A percentile compares a stretch with the other conserved stretches of the same genome.
Conservation (phyloP, 164 flowering plant species). For the Brasenia schreberi region DNA sequence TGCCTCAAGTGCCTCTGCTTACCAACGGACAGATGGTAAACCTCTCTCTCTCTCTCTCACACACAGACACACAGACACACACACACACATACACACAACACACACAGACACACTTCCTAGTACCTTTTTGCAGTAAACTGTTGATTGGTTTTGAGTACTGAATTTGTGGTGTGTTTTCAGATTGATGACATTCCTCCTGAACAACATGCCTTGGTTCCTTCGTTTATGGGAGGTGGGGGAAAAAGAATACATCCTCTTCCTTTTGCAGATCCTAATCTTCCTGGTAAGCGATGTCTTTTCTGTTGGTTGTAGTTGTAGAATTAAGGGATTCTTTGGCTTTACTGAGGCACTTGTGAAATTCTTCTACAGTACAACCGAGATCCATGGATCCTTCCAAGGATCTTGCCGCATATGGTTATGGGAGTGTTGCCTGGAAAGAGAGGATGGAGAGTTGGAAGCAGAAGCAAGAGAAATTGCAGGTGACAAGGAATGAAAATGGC, state of each 20-base stretch:
- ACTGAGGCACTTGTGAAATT: not conserved
- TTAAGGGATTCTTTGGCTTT: not conserved
- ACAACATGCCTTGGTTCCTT: conserved; percentile 41
- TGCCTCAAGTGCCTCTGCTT: conserved; percentile 56
- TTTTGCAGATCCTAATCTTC: conserved; percentile 30
- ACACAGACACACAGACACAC: too few species aligned
- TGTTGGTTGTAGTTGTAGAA: not conserved
- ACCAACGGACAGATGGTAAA: conserved; percentile 77
- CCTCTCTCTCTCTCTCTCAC: not conserved
- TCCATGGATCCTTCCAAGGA: conserved; percentile 67
- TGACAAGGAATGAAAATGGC: conserved; percentile 32
- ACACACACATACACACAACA: too few species aligned
- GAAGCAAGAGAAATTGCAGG: conserved; percentile 39
- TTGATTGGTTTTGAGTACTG: not conserved
- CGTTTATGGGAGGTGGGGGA: conserved; percentile 33
- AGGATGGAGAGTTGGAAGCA: conserved; percentile 53
- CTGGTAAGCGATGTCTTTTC: conserved; percentile 12
- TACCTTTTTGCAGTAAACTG: too few species aligned
- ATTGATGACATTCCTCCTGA: conserved; percentile 43
- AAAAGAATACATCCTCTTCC: conserved; percentile 46
- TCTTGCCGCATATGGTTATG: conserved; percentile 62
- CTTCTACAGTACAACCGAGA: conserved; percentile 42
- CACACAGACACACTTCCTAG: too few species aligned
- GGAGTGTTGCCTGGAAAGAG: conserved; percentile 69
- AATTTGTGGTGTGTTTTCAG: conserved; percentile 12